Base-by-base conservation (phyloP, 352 stramenopile species). In the Phytophthora hibernalis region DNA sequence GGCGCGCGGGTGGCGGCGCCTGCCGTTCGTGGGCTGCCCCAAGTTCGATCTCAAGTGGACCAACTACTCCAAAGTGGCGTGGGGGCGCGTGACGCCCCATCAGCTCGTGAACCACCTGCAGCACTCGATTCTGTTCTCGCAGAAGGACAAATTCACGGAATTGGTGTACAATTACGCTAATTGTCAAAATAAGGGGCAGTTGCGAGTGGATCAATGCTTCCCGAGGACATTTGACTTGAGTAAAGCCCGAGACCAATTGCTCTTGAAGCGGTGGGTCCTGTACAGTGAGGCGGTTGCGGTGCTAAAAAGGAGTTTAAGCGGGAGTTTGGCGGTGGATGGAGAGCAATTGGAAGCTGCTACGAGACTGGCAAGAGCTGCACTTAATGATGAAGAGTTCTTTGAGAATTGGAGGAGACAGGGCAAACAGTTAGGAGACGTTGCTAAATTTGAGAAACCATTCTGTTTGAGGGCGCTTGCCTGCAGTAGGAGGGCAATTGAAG, bases 91-190 rank as follows among this genome's bases (percentile, higher is more conserved):
- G 59, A 61, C 54, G 10, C 30, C 62, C 9, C 11, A 56, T 11
- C 83, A 91, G 65, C 67, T 79, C 47, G 70, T 93, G 51, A 94
- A 91, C 63, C 85, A 94, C 57, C 65, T 94, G 51, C 73, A 89
- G 40, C 56, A 89, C 57, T 71, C 83, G 1, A 66, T 91, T 9
- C 60, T 85, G 22, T 80, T 92, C 33, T 91, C 80, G 9, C 80
- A 81, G 18, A 94, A 94, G 68, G 66, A 90, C 52, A 68, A 67
- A 49, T 72, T 91, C 24, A 73, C 78, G 2, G 49, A 42, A 53
- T 61, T 78, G 13, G 50, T 91, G 37, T 82, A 85, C 44, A 42
- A 60, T 11, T 61, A 66, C 26, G 49, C 49, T 30, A 7, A 13
- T 20, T 10, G 16, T 22, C 3, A 22, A 1, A 30, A 40, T 16